A percentile compares a stretch with the other conserved stretches of the same genome.
phyloP scores from a whole-genome alignment of 441 rosid species.

The Syzygium malaccense region DNA sequence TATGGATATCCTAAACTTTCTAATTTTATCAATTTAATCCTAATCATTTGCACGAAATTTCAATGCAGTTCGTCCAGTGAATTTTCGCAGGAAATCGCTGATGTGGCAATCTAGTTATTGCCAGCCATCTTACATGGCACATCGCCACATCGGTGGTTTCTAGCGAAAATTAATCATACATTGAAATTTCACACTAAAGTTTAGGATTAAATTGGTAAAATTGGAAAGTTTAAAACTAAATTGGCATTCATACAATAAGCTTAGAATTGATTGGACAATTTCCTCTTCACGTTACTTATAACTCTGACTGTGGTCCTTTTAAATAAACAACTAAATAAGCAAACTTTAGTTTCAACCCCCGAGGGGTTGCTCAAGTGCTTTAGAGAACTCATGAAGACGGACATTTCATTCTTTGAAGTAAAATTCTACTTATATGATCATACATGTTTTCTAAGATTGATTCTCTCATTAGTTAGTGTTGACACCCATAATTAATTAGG shows the following conservation, averaged over 20 bases:
- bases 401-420: not conserved
- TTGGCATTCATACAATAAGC: not conserved
- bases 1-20: accelerated
- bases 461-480: not conserved
- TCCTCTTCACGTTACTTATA: not conserved
- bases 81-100: accelerated
- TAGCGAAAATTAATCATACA: not conserved
- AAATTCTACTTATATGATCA: not conserved
- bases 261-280: not conserved
- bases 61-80: not conserved
- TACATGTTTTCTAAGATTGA: not conserved
- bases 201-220: not conserved
- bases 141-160: not conserved
- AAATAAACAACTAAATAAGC: not conserved
- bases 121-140: not conserved
- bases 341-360: not conserved
- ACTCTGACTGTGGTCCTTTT: not conserved
- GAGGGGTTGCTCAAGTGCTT: not conserved
- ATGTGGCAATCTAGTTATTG: accelerated
- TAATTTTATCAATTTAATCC: not conserved
- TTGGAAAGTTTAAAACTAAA: not conserved
- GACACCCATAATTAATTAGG: too few relatives aligned
- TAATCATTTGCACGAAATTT: not conserved
- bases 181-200: not conserved
- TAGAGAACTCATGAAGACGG: not conserved